Conservation (phyloP, 2,329 filamentous ascomycete genomes). For the Orbilia brochopaga region DNA sequence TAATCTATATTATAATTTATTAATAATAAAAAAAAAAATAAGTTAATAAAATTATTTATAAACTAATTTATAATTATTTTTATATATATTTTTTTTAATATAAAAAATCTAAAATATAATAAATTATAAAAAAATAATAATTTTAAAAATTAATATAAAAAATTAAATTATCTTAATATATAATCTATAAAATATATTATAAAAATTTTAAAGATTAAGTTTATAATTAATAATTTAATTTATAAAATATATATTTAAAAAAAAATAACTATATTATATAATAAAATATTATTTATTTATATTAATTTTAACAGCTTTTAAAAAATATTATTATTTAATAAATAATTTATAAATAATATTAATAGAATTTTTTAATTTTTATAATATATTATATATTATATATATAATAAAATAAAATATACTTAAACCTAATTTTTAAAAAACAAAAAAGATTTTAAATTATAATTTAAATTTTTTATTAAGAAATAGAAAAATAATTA, state of each 20-base stretch:
- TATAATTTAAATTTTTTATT: slow-evolving; percentile 5
- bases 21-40: no score
- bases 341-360: background rate
- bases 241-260: background rate
- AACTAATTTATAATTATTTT: no score
- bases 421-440: slow-evolving; percentile 17
- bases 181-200: no score
- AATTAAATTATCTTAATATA: no score
- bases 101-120: no score
- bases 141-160: no score
- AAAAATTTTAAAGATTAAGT: no score
- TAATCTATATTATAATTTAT: no score
- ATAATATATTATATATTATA: background rate
- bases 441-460: slow-evolving; percentile 13
- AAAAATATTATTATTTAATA: background rate
- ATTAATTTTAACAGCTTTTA: slow-evolving; percentile 6
- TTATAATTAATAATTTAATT: background rate
- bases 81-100: no score
- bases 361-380: background rate
- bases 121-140: background rate
- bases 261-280: background rate
- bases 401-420: background rate
- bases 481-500: slow-evolving; percentile 1
- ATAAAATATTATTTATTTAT: background rate
- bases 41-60: no score